Evolutionary conservation across 352 stramenopile genomes (phyloP).

Genomic region (Phytophthora multivora): DNA sequence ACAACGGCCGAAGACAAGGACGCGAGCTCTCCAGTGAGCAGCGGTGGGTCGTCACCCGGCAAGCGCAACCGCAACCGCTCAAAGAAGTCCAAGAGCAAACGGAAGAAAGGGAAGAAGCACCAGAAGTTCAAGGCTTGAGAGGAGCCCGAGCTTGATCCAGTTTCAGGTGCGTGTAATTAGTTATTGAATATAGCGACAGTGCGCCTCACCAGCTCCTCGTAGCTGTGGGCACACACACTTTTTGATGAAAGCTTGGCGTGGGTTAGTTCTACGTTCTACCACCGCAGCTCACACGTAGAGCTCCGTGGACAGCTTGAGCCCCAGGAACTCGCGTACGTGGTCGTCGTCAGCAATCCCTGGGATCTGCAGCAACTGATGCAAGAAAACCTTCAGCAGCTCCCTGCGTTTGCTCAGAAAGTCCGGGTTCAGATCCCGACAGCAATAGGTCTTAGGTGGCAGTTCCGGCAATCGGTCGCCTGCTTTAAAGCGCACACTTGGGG

Average conservation of each 20-base stretch:
- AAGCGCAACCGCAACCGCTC: slow-evolving; percentile 35
- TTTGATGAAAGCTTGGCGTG: slow-evolving; percentile 21
- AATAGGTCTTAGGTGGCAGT: slow-evolving; percentile 73
- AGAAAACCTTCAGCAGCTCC: slow-evolving; percentile 53
- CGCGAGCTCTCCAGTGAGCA: slow-evolving; percentile 27
- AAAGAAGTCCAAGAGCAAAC: slow-evolving; percentile 71
- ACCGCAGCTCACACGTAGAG: slow-evolving; percentile 57
- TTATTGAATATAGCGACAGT: slow-evolving; percentile 26
- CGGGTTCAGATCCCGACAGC: slow-evolving; percentile 74
- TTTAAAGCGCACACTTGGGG: slow-evolving; percentile 50
- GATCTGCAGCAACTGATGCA: slow-evolving; percentile 69
- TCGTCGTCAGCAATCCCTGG: slow-evolving; percentile 60
- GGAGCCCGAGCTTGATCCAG: slow-evolving; percentile 4
- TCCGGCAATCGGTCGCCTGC: slow-evolving; percentile 47
- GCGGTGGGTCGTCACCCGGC: slow-evolving; percentile 17
- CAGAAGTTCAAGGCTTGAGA: slow-evolving; percentile 34
- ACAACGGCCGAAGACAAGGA: slow-evolving; percentile 23
- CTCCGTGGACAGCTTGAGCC: slow-evolving; percentile 59
- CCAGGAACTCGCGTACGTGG: slow-evolving; percentile 64
- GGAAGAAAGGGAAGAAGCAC: slow-evolving; percentile 61
- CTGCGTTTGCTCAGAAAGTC: slow-evolving; percentile 67
- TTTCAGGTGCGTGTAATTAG: slow-evolving; percentile 28
- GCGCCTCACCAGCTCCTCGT: slow-evolving; percentile 8
- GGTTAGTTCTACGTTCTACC: slow-evolving; percentile 4
- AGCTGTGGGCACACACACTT: slow-evolving; percentile 15